phyloP scores from a whole-genome alignment of 352 stramenopile genomes.

The Pythium monospermum region DNA sequence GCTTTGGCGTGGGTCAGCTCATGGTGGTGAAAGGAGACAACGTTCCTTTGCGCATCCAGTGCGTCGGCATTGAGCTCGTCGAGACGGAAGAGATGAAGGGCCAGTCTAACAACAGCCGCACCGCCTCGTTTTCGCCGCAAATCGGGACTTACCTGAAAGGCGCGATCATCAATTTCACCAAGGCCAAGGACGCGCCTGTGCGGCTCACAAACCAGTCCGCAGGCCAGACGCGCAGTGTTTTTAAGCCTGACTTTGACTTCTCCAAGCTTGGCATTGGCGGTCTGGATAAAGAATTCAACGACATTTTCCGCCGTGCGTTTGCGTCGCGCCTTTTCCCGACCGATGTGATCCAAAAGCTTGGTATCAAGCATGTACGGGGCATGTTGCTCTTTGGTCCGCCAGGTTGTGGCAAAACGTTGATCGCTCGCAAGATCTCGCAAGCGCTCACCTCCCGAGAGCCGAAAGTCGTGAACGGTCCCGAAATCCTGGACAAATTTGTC shows the following conservation, averaged over 20 bases:
- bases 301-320: slow-evolving; percentile 99
- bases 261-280: slow-evolving; percentile 98
- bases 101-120: slow-evolving; percentile 11
- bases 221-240: slow-evolving; percentile 79
- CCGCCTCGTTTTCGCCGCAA: slow-evolving; percentile 30
- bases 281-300: slow-evolving; percentile 98
- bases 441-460: slow-evolving; percentile 94
- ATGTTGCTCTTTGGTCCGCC: slow-evolving; percentile 85
- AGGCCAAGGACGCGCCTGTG: slow-evolving; percentile 68
- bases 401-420: slow-evolving; percentile 96
- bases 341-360: slow-evolving; percentile 95
- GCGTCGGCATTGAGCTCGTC: slow-evolving; percentile 45
- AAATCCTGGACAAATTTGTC: slow-evolving; percentile 99
- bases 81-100: slow-evolving; percentile 26
- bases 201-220: slow-evolving; percentile 77
- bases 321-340: slow-evolving; percentile 96
- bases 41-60: slow-evolving; percentile 66
- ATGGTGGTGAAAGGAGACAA: slow-evolving; percentile 59
- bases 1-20: slow-evolving; percentile 69
- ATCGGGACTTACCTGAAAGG: slow-evolving; percentile 57
- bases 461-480: slow-evolving; percentile 98
- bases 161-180: slow-evolving; percentile 74
- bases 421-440: slow-evolving; percentile 96
- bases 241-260: slow-evolving; percentile 98
- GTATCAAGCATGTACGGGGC: slow-evolving; percentile 98